Conservation (phyloP, 805 yeast genomes). For the Yarrowia yakushimensis region DNA sequence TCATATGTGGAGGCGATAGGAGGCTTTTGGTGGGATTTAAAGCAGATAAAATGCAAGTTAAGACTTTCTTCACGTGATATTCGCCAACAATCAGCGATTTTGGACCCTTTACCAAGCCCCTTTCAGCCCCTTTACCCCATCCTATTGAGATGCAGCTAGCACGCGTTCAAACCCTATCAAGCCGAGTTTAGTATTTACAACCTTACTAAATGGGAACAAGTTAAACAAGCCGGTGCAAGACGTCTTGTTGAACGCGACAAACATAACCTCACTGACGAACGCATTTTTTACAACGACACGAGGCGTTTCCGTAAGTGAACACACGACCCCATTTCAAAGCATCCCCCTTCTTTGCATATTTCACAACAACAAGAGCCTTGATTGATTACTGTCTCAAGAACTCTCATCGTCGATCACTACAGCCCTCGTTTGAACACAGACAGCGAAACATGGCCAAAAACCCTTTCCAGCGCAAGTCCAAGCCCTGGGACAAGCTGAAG, state of each 20-base stretch:
- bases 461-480: constrained; percentile 6
- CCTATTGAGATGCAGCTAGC: neutral
- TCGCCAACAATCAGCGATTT: neutral
- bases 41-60: too few relatives aligned
- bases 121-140: neutral
- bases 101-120: neutral
- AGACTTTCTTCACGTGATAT: too few relatives aligned
- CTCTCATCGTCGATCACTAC: neutral
- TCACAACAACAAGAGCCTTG: too few relatives aligned
- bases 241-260: neutral
- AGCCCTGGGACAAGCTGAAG: constrained; percentile 23
- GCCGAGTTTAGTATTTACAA: constrained; percentile 7
- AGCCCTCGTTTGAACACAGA: neutral
- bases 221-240: neutral
- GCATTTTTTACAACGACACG: neutral
- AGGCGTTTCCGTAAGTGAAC: neutral
- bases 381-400: neutral
- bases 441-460: neutral
- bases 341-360: neutral
- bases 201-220: constrained; percentile 1
- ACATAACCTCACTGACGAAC: neutral
- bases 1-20: too few relatives aligned
- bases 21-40: too few relatives aligned
- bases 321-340: neutral
- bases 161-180: constrained; percentile 14